These are phyloP conservation scores for Schoenoplectus tabernaemontani DNA, from an alignment of 202 grass and related monocot genomes.

Conservation along the genomic window DNA sequence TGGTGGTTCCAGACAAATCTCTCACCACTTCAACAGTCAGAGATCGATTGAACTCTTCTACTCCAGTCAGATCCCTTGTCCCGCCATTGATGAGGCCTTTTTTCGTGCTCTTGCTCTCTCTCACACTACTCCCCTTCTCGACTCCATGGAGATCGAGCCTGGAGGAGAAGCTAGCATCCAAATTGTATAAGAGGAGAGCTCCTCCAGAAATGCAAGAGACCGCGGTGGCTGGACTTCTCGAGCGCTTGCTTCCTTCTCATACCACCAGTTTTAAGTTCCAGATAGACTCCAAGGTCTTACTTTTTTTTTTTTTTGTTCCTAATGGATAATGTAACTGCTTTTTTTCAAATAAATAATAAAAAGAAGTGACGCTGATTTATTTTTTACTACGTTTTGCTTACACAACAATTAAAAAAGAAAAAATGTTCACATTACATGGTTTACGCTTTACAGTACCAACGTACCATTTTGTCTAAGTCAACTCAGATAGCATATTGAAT, in stretches of 20 bases:
- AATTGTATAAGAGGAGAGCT: conserved; percentile 29
- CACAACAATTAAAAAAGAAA: not conserved
- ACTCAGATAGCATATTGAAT: not conserved
- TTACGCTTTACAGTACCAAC: not conserved
- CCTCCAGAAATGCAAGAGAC: conserved; percentile 45
- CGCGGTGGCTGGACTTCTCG: conserved; percentile 41
- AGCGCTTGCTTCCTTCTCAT: conserved; percentile 54
- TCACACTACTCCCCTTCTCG: not conserved
- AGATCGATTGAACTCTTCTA: no score
- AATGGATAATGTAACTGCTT: not conserved
- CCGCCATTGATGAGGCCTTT: conserved; percentile 1
- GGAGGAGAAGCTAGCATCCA: not conserved
- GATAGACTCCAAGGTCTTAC: conserved; percentile 64
- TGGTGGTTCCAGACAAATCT: not conserved
- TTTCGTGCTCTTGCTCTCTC: not conserved
- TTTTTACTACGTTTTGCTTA: not conserved
- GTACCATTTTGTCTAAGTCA: not conserved
- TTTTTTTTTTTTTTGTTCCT: not conserved
- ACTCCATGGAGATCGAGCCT: conserved; percentile 9
- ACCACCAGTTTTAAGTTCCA: conserved; percentile 60
- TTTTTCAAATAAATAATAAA: not conserved
- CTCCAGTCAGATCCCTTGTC: not conserved
- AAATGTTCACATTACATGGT: not conserved
- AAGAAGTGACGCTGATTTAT: not conserved
- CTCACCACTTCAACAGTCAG: not conserved